Conservation (phyloP, 2,329 filamentous ascomycete species). For the Xylariaceae sp. region DNA sequence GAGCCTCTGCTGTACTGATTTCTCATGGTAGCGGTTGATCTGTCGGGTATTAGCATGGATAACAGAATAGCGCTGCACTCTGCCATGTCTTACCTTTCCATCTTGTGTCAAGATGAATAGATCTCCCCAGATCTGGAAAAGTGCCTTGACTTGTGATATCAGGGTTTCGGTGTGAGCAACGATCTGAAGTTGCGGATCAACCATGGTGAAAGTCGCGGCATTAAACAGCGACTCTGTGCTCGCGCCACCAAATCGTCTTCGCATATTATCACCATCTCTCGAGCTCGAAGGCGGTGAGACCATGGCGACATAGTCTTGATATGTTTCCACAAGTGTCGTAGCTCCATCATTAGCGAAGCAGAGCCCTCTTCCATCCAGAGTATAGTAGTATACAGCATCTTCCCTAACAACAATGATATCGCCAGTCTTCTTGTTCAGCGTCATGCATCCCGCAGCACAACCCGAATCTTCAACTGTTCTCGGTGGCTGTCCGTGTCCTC, state of each 20-base stretch:
- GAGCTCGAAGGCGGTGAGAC: constrained; percentile 69
- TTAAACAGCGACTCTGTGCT: constrained; percentile 78
- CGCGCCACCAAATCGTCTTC: constrained; percentile 69
- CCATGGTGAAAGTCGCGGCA: constrained; percentile 80
- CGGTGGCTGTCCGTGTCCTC: constrained; percentile 84
- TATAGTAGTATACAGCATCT: constrained; percentile 95
- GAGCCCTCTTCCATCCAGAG: constrained; percentile 76
- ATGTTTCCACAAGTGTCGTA: constrained; percentile 78
- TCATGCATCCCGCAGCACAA: constrained; percentile 94
- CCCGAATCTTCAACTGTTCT: constrained; percentile 86
- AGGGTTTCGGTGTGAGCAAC: constrained; percentile 86
- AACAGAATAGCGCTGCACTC: neutral
- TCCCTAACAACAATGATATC: constrained; percentile 91
- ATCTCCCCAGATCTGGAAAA: constrained; percentile 88
- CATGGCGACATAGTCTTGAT: constrained; percentile 81
- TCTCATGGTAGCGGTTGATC: constrained; percentile 88
- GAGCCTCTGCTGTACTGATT: constrained; percentile 82
- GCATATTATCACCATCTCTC: constrained; percentile 57
- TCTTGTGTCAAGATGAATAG: constrained; percentile 88
- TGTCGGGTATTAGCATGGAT: constrained; percentile 36
- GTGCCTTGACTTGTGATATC: constrained; percentile 71
- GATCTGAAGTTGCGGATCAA: constrained; percentile 90
- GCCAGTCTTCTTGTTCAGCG: constrained; percentile 72
- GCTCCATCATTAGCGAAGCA: constrained; percentile 89
- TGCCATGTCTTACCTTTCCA: constrained; percentile 66